Percentiles rank a stretch among this genome's conserved stretches.
phyloP scores from a whole-genome alignment of 805 yeast genomes.

The Tetrapisispora nanseiensis region DNA sequence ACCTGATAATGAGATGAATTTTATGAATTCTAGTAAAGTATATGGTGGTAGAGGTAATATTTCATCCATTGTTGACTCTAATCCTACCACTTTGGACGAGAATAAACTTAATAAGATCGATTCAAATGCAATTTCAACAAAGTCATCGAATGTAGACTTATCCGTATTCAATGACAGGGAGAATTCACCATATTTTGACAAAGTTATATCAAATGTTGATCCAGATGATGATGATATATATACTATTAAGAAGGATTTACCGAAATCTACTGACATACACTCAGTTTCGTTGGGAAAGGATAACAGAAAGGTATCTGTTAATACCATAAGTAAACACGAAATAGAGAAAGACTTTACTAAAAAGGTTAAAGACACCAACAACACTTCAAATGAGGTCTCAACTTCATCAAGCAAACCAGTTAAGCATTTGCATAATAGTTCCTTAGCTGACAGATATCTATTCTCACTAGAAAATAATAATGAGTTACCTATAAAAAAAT shows the following conservation, averaged over 20 bases:
- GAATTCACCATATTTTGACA: background rate
- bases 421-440: constrained; percentile 14
- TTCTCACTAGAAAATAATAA: constrained; percentile 33
- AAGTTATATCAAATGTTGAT: background rate
- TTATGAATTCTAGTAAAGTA: background rate
- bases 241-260: background rate
- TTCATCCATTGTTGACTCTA: constrained; percentile 5
- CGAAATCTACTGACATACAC: background rate
- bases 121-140: background rate
- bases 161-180: background rate
- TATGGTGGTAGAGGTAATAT: constrained; percentile 8
- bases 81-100: constrained; percentile 5
- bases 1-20: background rate
- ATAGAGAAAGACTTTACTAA: too few relatives aligned
- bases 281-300: background rate
- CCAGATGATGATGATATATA: constrained; percentile 1
- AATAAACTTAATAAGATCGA: background rate
- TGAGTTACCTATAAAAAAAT: constrained; percentile 28
- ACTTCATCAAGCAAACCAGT: background rate
- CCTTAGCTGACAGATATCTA: constrained; percentile 49
- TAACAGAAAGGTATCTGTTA: background rate
- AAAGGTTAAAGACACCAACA: too few relatives aligned
- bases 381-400: background rate
- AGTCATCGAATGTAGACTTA: background rate
- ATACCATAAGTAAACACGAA: background rate